Base-by-base conservation (phyloP, 148 eudicot species). In the Amaranthus palmeri region DNA sequence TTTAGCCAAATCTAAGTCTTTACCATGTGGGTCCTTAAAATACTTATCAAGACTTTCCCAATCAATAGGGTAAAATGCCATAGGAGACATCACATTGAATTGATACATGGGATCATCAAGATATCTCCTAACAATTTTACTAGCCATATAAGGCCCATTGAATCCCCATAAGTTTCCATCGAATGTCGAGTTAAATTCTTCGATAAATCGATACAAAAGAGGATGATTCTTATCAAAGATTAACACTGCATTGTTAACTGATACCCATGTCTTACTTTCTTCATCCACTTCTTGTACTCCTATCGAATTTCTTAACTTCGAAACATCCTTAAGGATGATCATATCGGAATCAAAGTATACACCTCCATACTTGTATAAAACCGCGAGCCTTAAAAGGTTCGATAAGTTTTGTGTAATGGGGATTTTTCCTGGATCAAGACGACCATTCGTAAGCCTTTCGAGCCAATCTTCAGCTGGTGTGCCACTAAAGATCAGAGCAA, bases 91-190 rank as follows among this genome's bases (percentile, higher is more conserved):
- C 4, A 92, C 63, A 3, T 85, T 86, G 54, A 86, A 82, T 15
- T 88, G 76, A 46, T 46, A 64, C 4, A 6, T 47, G 1, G 62
- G 5, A 13, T 78, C 45, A 45, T 53, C 12, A 0, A 54, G 54
- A 2, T 64, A 25, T 6, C 62, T 75, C 18, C 68, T 55, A 0
- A 85, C 86, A 43, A 92, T 86, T 70, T 93, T 68, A 8, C 88
- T 86, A 3, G 88, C 87, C 75, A 90, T 65, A 69, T 90, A 84
- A 0, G 96, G 97, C 2, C 96, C 97, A 61, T 90, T 92, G 3
- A 81, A 77, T 3, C 98, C 98, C 98, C 98, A 92, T 59, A 36
- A 74, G 54, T 75, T 87, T 6, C 98, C 93, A 66, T 92, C 73
- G 44, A 88, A 92, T 49, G 77, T 77, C 3, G 63, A 54, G 0